Base-by-base conservation (phyloP, 2,329 filamentous ascomycete genomes). In the Apiospora marii region DNA sequence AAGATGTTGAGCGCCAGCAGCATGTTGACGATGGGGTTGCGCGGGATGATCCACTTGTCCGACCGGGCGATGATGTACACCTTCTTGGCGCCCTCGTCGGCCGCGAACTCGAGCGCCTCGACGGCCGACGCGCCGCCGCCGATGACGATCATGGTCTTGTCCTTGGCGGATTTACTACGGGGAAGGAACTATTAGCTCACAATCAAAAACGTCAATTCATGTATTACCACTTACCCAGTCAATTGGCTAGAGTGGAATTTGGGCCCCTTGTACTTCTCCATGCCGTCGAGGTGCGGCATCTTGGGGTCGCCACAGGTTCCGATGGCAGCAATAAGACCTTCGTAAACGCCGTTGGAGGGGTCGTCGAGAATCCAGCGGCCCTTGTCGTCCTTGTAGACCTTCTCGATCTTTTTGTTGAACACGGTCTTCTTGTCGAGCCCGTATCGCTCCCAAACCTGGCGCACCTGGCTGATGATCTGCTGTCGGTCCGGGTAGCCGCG, bases 1-100 rank as follows among this genome's bases (percentile, higher is more conserved):
- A 95, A 91, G 70, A 96, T 88, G 81, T 97, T 97, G 77, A 94
- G 84, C 2, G 93, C 89, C 1, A 97, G 87, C 1, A 97, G 85
- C 1, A 89, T 85, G 79, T 97, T 92, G 69, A 96, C 86, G 61
- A 96, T 68, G 0, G 93, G 85, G 75, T 97, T 96, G 12, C 94
- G 89, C 0, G 94, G 94, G 70, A 96, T 95, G 74, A 96, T 94
- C 94, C 93, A 96, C 81, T 96, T 96, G 77, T 96, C 93, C 19
- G 91, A 93, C 30, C 94, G 88, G 0, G 94, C 90, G 13, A 97
- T 87, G 43, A 97, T 91, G 72, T 91, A 91, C 0, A 92, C 91
- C 77, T 94, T 90, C 10, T 85, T 84, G 0, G 93, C 94, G 4
- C 90, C 87, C 58, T 90, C 88, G 16, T 89, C 84, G 14, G 91